These are phyloP conservation scores for Lactuca saligna DNA, from an alignment of 129 eudicot genomes.

Conservation along the genomic window DNA sequence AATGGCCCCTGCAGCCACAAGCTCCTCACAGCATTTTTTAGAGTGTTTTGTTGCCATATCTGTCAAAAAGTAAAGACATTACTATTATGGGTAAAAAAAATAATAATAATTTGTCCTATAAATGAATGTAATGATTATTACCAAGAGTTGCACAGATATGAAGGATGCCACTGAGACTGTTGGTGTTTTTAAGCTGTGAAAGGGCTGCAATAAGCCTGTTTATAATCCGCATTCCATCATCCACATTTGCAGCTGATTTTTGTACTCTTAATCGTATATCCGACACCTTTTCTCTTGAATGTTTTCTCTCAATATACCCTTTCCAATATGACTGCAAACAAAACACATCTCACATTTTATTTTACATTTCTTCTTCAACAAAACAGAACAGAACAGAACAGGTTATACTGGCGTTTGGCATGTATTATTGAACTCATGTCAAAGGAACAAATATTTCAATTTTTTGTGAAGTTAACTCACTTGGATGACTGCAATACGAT, in stretches of 20 bases:
- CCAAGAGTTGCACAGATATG: slow-evolving; percentile 88
- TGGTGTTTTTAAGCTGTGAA: slow-evolving; percentile 65
- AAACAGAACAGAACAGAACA: no score
- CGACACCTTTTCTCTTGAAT: slow-evolving; percentile 51
- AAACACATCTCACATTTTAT: not conserved
- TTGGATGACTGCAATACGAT: slow-evolving; percentile 56
- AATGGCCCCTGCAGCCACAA: slow-evolving; percentile 84
- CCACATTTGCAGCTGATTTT: slow-evolving; percentile 76
- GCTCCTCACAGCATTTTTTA: slow-evolving; percentile 82
- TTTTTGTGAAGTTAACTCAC: slow-evolving; percentile 41
- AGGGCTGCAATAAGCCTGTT: slow-evolving; percentile 89
- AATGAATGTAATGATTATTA: slow-evolving; percentile 18
- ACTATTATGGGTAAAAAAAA: no score
- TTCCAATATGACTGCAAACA: slow-evolving; percentile 69
- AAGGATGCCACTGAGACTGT: slow-evolving; percentile 83
- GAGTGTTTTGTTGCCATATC: slow-evolving; percentile 87
- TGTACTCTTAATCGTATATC: slow-evolving; percentile 74
- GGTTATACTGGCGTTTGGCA: not conserved
- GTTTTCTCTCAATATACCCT: slow-evolving; percentile 74
- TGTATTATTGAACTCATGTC: not conserved
- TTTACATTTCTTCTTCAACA: not conserved
- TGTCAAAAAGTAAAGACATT: slow-evolving; percentile 24
- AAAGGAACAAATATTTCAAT: not conserved
- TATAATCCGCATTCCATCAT: slow-evolving; percentile 75
- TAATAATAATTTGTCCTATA: not conserved